Conservation (phyloP, 768 basidiomycete genomes). For the Hygrophoropsis aurantiaca region DNA sequence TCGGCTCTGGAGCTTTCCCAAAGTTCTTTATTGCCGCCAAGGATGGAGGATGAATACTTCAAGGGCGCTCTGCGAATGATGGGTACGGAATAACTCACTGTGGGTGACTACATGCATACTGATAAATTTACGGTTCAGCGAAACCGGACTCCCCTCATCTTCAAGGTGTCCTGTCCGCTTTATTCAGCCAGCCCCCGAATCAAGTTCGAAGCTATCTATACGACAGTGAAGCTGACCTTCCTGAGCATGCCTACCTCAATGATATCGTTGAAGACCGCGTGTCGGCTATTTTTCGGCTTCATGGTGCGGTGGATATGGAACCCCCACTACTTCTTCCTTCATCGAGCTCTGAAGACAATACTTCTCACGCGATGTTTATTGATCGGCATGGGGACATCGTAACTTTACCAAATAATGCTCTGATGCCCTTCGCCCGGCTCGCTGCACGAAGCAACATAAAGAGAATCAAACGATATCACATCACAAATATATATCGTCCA, state of each 20-base stretch:
- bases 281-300: conserved; percentile 76
- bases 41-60: conserved; percentile 84
- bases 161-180: conserved; percentile 70
- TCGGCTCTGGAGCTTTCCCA: conserved; percentile 82
- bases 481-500: conserved; percentile 69
- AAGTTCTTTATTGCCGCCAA: conserved; percentile 71
- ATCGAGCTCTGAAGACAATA: conserved; percentile 60
- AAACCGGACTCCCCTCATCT: conserved; percentile 82
- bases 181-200: conserved; percentile 74
- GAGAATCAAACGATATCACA: conserved; percentile 83
- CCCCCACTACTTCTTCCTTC: conserved; percentile 82
- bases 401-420: conserved; percentile 66
- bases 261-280: conserved; percentile 78
- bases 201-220: conserved; percentile 71
- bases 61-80: conserved; percentile 76
- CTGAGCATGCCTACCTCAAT: conserved; percentile 70
- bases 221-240: conserved; percentile 65
- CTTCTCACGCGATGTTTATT: conserved; percentile 68
- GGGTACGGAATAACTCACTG: conserved; percentile 41
- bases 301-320: conserved; percentile 87
- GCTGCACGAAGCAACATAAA: conserved; percentile 66
- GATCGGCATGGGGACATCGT: conserved; percentile 81
- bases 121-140: conserved; percentile 37
- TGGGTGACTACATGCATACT: too few species aligned
- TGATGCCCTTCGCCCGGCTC: conserved; percentile 78